Base-by-base conservation (phyloP, 2,329 filamentous ascomycete species). In the Fusarium circinatum region DNA sequence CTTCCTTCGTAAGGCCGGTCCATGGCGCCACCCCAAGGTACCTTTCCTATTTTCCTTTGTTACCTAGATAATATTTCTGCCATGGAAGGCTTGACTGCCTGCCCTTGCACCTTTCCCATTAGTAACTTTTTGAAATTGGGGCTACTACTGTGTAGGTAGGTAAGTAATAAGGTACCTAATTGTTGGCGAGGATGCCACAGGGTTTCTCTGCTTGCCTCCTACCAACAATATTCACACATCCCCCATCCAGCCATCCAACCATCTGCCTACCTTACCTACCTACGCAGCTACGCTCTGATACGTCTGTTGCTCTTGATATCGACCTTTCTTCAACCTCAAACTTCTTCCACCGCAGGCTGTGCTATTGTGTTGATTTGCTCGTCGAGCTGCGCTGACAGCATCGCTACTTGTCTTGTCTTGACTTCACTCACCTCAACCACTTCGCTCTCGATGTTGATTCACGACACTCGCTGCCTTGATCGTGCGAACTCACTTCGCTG, bases 151-250 rank as follows among this genome's bases (percentile, higher is more conserved):
- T 34, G 32, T 34, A 30, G 30, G 30, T 12, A 30, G 30, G 30
- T 30, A 34, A 34, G 32, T 34, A 17, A 34, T 34, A 34, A 36
- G 34, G 34, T 45, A 26, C 42, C 26, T 47, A 47, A 28, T 62
- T 24, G 38, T 28, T 67, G 44, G 45, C n/a, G 48, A 58, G 28
- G 32, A 48, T 59, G 47, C 48, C 59, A 48, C 57, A 74, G 22
- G 42, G 71, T 74, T 74, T 74, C 56, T 72, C 71, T 67, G 60
- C 38, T 55, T 61, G 41, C 57, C 51, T 67, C 56, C 55, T 62
- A 49, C 68, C 47, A 65, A 71, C 67, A 51, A 52, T 62, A 32
- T 65, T 38, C 24, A 38, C 56, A 30, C 52, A 44, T 51, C 45
- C 51, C 32, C 36, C 30, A 26, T 36, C 18, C 30, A 62, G 39